Evolutionary conservation across 2,329 filamentous ascomycete genomes (phyloP).

Genomic region (Ascomycota sp.): DNA sequence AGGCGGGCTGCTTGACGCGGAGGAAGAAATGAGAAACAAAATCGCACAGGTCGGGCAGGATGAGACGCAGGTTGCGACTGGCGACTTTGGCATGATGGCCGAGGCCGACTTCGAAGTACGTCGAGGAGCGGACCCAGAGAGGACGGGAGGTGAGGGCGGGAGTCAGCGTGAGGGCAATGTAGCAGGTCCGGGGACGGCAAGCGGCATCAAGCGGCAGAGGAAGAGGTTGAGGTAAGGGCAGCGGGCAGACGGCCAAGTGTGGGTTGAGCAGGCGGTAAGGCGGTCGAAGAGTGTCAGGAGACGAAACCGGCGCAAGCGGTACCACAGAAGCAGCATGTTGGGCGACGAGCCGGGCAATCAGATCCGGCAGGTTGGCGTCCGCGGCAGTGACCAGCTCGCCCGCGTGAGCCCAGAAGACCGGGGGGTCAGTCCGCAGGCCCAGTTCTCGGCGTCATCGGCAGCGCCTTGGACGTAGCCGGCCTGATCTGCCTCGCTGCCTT

Average conservation of each 20-base stretch:
- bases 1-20: too few species aligned
- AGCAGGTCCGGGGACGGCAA: too few species aligned
- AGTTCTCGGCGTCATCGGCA: slow-evolving; percentile 86
- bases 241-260: slow-evolving; percentile 15
- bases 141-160: slow-evolving; percentile 24
- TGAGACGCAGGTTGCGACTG: slow-evolving; percentile 59
- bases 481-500: slow-evolving; percentile 44
- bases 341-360: slow-evolving; percentile 26
- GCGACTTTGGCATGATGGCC: slow-evolving; percentile 57
- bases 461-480: slow-evolving; percentile 76
- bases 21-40: slow-evolving; percentile 29
- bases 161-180: slow-evolving; percentile 21
- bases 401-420: slow-evolving; percentile 58
- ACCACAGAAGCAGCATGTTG: too few species aligned
- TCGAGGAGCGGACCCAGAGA: slow-evolving; percentile 16
- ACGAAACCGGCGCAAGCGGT: too few species aligned
- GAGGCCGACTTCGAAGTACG: slow-evolving; percentile 37
- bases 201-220: too few species aligned
- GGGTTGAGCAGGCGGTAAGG: slow-evolving; percentile 12
- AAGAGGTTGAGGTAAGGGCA: slow-evolving; percentile 8
- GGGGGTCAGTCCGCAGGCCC: slow-evolving; percentile 67
- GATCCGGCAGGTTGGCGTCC: slow-evolving; percentile 40
- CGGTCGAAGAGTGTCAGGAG: slow-evolving; percentile 1
- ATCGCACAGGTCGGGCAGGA: slow-evolving; percentile 39
- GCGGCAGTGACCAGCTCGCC: slow-evolving; percentile 36